phyloP scores from a whole-genome alignment of 345 rosid genomes.

The Excoecaria cochinchinensis region DNA sequence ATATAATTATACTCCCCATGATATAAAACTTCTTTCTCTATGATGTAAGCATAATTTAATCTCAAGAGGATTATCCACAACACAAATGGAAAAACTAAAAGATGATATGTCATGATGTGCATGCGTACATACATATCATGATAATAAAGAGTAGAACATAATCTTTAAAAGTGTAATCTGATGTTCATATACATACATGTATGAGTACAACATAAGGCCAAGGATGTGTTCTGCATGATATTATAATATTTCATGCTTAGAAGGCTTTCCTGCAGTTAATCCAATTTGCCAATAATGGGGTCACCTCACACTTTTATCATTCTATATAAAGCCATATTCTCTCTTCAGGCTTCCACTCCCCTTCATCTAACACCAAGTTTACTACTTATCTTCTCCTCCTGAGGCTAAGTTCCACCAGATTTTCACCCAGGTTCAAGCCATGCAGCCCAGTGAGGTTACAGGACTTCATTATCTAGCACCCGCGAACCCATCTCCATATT shows the following conservation, averaged over 20 bases:
- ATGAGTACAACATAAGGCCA: conserved; percentile 15
- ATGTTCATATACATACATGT: conserved; percentile 16
- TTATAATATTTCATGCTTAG: conserved; percentile 17
- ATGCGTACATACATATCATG: conserved; percentile 29
- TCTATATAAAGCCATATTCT: conserved; percentile 46
- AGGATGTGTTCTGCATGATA: conserved; percentile 40
- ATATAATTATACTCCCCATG: conserved; percentile 60
- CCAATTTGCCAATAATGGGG: conserved; percentile 45
- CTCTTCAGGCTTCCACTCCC: conserved; percentile 31
- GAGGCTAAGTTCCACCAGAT: not conserved
- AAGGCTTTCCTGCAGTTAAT: conserved; percentile 15
- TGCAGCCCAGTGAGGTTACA: conserved; percentile 61
- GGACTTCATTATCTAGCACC: conserved; percentile 44
- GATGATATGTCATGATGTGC: conserved; percentile 11
- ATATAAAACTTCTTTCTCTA: conserved; percentile 30
- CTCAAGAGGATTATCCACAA: conserved; percentile 55
- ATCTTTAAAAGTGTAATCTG: conserved; percentile 6
- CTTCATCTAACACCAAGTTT: conserved; percentile 21
- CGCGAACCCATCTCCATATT: conserved; percentile 42
- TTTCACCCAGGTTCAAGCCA: conserved; percentile 27
- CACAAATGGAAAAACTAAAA: conserved; percentile 11
- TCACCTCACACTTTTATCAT: conserved; percentile 39
- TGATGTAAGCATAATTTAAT: conserved; percentile 54
- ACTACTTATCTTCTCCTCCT: not conserved
- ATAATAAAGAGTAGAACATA: conserved; percentile 8